Conservation (phyloP, 202 grass and related monocot species). For the Hordeum pubiflorum region DNA sequence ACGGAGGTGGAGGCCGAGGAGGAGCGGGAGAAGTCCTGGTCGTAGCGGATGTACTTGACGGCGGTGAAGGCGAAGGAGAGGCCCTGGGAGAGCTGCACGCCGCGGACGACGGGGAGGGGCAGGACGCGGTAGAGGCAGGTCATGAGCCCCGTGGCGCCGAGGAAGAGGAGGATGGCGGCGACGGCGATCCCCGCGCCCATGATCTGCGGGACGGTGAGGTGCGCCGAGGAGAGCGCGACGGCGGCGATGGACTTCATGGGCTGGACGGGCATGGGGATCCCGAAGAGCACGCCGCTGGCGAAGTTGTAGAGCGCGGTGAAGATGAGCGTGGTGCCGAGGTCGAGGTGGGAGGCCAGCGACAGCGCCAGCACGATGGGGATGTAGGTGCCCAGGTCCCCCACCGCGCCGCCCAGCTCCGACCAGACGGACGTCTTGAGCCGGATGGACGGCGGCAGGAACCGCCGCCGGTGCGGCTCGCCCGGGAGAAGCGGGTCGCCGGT, state of each 20-base stretch:
- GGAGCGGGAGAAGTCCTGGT: not conserved
- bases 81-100: not conserved
- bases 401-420: not conserved
- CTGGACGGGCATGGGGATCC: not conserved
- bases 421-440: not conserved
- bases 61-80: slow-evolving; percentile 5
- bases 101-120: not conserved
- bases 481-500: not conserved
- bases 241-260: slow-evolving; percentile 10
- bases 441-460: not conserved
- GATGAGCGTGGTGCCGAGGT: not conserved
- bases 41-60: slow-evolving; percentile 6
- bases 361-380: slow-evolving; percentile 3
- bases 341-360: not conserved
- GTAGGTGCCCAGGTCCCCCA: slow-evolving; percentile 1
- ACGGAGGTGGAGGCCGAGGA: not conserved
- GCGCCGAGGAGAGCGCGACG: not conserved
- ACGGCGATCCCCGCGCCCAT: not conserved
- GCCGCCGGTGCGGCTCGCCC: not conserved
- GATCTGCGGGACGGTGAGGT: not conserved
- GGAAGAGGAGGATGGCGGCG: not conserved
- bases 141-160: not conserved
- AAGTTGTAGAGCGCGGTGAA: slow-evolving; percentile 4
- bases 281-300: not conserved
- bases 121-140: not conserved